Base-by-base conservation (phyloP, 805 yeast genomes). In the Lipomyces sp. region DNA sequence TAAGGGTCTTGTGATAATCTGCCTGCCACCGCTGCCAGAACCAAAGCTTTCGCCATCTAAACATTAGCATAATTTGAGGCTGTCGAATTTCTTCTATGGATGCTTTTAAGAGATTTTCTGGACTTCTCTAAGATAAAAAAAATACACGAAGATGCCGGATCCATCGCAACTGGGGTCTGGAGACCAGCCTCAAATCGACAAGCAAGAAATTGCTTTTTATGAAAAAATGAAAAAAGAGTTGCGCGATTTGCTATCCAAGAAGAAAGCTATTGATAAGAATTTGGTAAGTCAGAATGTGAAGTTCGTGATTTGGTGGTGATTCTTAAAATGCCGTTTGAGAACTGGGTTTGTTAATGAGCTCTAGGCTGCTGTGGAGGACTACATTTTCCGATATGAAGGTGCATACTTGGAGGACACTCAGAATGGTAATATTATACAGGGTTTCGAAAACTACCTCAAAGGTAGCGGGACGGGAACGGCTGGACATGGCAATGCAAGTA, bases 371-470 rank as follows among this genome's bases (percentile, higher is more conserved):
- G 75, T 92, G 4, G 97, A 93, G 74, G 97, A 92, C 69, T 85
- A 85, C 61, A 87, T 93, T 4, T 92, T 86, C 78, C 88, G 86
- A 58, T 86, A 86, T 70, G 98, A 93, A 75, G 86, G 89, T 8
- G 84, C 85, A 13, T 93, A 93, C 75, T 84, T 93, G 57, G 85
- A 88, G 35, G 92, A 89, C 61, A 86, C 91, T 65, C 77, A 80
- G 35, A 77, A 82, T 63, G 93, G 97, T 0, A 93, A 91, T 76
- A 88, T 94, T 34, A 89, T 92, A n/a, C 89, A 89, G 69, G 98
- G 98, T 1, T 93, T 92, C 73, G 97, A 93, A 59, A 89, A 86
- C 72, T 89, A 90, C 74, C 82, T 88, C 59, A 90, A 89, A 62
- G 59, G 59, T 29, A 42, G 48, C n/a, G 75, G 77, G 53, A 69